Evolutionary conservation across 208 protist genomes (phyloP), one percentile per base, ranked within the genome.

Genomic region (Porcisia deanei): DNA sequence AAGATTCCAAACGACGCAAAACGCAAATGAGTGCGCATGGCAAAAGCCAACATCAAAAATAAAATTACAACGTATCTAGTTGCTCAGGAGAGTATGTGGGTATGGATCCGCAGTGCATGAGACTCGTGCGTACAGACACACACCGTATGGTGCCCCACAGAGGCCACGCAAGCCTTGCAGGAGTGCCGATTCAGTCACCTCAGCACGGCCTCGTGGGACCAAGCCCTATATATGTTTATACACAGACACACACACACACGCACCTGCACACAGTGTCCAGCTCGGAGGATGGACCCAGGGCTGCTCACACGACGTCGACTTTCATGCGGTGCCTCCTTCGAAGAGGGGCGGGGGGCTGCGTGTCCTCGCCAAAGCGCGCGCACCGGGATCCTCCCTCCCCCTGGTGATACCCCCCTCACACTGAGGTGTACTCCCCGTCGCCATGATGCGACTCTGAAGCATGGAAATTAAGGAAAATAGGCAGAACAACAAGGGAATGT

Each of bases 1-100:
- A 88, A 93, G 73, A 45, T 82, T 14, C 78, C 82, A 1, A 67
- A 39, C 6, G 52, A 65, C 34, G 58, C 57, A 39, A 39, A 55
- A 37, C 53, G 16, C 3, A 65, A 45, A 79, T 68, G 64, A 12
- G 59, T 57, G 54, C 54, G 34, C 37, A 75, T 37, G 59, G 30
- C 63, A 12, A 58, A 39, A 41, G 5, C 63, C n/a, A 10, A 3
- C 18, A 45, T 7, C 16, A 12, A 10, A 52, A 52, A 52, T 5
- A 1, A 52, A 52, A 12, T 30, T 30, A 30, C 47, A 52, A 52
- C 47, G 47, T 52, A 52, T 12, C 47, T 12, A 52, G 5, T 52
- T 52, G 47, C 10, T 5, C 10, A 5, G 10, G 10, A 52, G 47
- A 52, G 47, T 52, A 12, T 12, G 10, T 52, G 5, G 10, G 47